A percentile compares a stretch with the other conserved stretches of the same genome.
phyloP scores from a whole-genome alignment of 164 flowering plant genomes.

The Vitis rupestris region DNA sequence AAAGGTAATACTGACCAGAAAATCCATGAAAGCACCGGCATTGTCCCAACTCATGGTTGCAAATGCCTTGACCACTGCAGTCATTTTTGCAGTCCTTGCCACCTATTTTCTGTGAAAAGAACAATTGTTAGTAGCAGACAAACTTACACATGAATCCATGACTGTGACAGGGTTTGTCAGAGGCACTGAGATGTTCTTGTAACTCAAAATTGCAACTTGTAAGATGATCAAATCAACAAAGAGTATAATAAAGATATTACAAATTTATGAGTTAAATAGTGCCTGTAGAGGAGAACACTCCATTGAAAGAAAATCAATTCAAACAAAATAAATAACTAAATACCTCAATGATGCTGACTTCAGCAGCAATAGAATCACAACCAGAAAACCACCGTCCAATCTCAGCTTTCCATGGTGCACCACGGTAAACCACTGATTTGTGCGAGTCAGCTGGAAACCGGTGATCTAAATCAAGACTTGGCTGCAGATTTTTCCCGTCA shows the following conservation, averaged over 20 bases:
- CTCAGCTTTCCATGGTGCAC: constrained; percentile 87
- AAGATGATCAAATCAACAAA: not conserved
- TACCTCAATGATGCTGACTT: constrained; percentile 69
- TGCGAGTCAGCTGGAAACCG: constrained; percentile 58
- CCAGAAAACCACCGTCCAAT: constrained; percentile 89
- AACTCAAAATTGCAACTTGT: not conserved
- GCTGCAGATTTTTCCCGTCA: constrained; percentile 12
- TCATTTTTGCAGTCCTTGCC: constrained; percentile 68
- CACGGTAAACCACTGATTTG: constrained; percentile 68
- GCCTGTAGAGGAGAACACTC: not conserved
- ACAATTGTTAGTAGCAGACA: not conserved
- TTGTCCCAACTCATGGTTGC: constrained; percentile 81
- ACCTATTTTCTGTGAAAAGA: constrained; percentile 59
- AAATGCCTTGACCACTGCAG: constrained; percentile 90
- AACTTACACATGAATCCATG: not conserved
- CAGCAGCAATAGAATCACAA: constrained; percentile 52
- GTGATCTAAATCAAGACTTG: constrained; percentile 29
- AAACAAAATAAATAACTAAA: not conserved
- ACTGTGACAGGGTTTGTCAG: no score
- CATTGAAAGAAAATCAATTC: not conserved
- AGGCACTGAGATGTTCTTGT: not conserved
- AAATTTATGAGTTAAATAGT: not conserved
- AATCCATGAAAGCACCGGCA: constrained; percentile 97
- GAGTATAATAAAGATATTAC: not conserved
- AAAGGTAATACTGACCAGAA: constrained; percentile 51